Base-by-base conservation (phyloP, 2,329 filamentous ascomycete genomes). In the Akanthomyces lecanii region DNA sequence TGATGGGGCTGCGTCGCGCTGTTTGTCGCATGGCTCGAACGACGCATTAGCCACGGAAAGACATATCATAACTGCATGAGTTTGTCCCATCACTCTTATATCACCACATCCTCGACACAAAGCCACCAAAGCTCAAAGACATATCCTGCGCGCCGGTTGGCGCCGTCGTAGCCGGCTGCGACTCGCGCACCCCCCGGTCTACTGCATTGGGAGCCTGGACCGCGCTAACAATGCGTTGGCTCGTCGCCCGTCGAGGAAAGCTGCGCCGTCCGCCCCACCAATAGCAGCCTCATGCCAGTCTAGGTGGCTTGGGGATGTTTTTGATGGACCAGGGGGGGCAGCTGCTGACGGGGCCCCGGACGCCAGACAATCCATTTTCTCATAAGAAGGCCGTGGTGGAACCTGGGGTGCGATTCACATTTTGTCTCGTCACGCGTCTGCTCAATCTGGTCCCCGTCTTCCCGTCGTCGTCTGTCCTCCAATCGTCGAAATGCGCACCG, bases 381-480 rank as follows among this genome's bases (percentile, higher is more conserved):
- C 53, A 61, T 61, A 61, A 61, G 38, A 38, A 54, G 57, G 33
- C 50, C 12, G n/a, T 1, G 58, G 40, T 51, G n/a, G 50, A 38
- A 52, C 38, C 40, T 60, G 56, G 12, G 50, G 11, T 25, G 7
- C 38, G 14, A 11, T 54, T 36, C 18, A 10, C 7, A 21, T n/a
- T 45, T 14, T 45, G 2, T 30, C 21, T 42, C 42, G 14, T 45
- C 25, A 36, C 33, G 45, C 30, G 42, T 47, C 42, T 47, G 16
- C 51, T 28, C 21, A 12, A 14, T 40, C 28, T 11, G 28, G 25
- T n/a, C 10, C 10, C 28, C 23, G 50, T 58, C 47, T 14, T 28
- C 25, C 14, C 36, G 57, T 33, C 38, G 18, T 52, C 38, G 14
- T 28, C 36, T 36, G 33, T 36, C 23, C 47, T 52, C n/a, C 44